Evolutionary conservation across 2,329 filamentous ascomycete species (phyloP).

Genomic region (Fonsecaea multimorphosa): DNA sequence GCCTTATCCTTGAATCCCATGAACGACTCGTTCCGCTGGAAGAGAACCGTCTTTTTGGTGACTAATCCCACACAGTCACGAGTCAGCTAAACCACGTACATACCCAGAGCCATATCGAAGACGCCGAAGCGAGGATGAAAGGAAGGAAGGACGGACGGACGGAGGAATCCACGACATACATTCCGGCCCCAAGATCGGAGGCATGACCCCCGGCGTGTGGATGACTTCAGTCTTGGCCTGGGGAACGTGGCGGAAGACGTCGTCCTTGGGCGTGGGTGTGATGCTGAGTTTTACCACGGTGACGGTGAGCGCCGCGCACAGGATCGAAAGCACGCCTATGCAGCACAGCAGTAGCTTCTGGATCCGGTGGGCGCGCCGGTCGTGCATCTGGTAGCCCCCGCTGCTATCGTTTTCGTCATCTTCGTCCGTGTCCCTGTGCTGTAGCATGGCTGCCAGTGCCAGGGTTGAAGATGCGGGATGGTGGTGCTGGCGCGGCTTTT

Average conservation of each 20-base stretch:
- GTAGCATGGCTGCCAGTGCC: background rate
- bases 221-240: slow-evolving; percentile 10
- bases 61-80: no score
- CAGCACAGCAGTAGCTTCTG: background rate
- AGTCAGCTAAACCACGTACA: background rate
- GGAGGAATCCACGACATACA: background rate
- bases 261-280: slow-evolving; percentile 14
- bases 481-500: background rate
- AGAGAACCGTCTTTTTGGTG: slow-evolving; percentile 15
- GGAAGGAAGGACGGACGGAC: background rate
- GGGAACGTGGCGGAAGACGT: slow-evolving; percentile 14
- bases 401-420: background rate
- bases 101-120: background rate
- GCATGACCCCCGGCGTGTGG: slow-evolving; percentile 9
- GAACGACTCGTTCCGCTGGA: slow-evolving; percentile 13
- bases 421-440: background rate
- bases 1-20: slow-evolving; percentile 6
- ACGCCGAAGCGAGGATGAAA: background rate
- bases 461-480: background rate
- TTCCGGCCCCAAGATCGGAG: slow-evolving; percentile 14
- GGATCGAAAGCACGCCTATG: background rate
- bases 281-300: slow-evolving; percentile 8
- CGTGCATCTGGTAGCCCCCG: slow-evolving; percentile 5
- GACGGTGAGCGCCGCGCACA: background rate
- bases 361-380: background rate